A percentile compares a stretch with the other conserved stretches of the same genome.
Conservation (phyloP, 2,329 filamentous ascomycete species). For the Fusarium irregulare region DNA sequence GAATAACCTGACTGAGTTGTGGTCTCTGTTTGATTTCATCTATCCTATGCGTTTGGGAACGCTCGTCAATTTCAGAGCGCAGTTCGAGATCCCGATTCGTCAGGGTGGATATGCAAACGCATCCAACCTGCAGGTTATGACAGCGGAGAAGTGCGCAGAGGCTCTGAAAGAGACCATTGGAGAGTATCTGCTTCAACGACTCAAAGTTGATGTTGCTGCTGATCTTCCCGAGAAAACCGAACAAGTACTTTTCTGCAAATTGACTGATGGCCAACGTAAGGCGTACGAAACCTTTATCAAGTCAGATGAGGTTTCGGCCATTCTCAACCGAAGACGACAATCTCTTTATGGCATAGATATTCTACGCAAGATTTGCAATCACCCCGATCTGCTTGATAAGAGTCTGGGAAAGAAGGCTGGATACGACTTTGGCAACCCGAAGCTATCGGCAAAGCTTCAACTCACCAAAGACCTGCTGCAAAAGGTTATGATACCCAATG, state of each 20-base stretch:
- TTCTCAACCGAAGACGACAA: constrained; percentile 78
- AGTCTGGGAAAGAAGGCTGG: constrained; percentile 64
- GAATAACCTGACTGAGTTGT: constrained; percentile 93
- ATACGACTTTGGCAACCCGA: constrained; percentile 81
- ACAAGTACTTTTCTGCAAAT: constrained; percentile 93
- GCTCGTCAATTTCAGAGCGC: constrained; percentile 86
- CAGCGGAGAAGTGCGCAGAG: constrained; percentile 92
- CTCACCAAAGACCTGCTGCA: constrained; percentile 88
- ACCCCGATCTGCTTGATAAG: constrained; percentile 86
- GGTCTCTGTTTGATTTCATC: constrained; percentile 98
- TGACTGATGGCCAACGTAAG: constrained; percentile 79
- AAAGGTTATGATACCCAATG: constrained; percentile 84
- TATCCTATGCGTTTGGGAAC: constrained; percentile 96
- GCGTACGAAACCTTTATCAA: constrained; percentile 84
- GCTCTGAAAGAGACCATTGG: constrained; percentile 94
- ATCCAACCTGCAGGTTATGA: constrained; percentile 92
- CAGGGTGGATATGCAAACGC: constrained; percentile 96
- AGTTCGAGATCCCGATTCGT: constrained; percentile 94
- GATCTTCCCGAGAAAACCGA: constrained; percentile 97
- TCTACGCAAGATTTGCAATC: constrained; percentile 96
- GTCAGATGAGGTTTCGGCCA: constrained; percentile 87
- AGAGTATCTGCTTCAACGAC: constrained; percentile 89
- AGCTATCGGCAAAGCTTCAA: constrained; percentile 94
- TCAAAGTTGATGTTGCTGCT: constrained; percentile 93
- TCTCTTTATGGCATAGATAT: constrained; percentile 91